These are phyloP conservation scores for Leccinum olivaceopallidum DNA, from an alignment of 768 basidiomycete species.

Conservation along the genomic window DNA sequence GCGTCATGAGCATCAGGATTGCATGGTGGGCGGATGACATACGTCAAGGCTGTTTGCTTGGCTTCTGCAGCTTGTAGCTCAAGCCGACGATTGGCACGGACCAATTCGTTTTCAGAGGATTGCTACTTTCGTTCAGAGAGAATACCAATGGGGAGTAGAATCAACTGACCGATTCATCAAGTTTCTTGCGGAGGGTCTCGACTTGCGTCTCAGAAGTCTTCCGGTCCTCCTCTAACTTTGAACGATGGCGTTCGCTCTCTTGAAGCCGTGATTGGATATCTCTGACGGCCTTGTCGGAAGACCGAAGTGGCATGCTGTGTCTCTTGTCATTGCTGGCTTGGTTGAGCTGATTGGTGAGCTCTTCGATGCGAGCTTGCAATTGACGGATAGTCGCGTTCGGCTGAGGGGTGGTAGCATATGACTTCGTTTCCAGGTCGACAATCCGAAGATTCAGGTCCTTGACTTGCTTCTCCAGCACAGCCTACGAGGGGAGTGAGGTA, in stretches of 20 bases:
- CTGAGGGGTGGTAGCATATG: slow-evolving; percentile 65
- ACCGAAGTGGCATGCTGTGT: slow-evolving; percentile 35
- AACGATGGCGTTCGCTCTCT: slow-evolving; percentile 63
- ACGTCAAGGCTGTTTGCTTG: slow-evolving; percentile 71
- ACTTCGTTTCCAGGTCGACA: slow-evolving; percentile 79
- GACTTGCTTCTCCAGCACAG: slow-evolving; percentile 79
- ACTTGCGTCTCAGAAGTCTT: slow-evolving; percentile 60
- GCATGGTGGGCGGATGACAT: slow-evolving; percentile 24
- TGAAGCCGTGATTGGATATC: slow-evolving; percentile 55
- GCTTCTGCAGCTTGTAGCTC: slow-evolving; percentile 76
- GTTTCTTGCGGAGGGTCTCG: slow-evolving; percentile 51
- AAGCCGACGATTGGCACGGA: slow-evolving; percentile 70
- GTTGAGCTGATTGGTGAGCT: slow-evolving; percentile 51
- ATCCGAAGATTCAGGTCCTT: slow-evolving; percentile 84
- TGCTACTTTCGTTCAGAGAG: slow-evolving; percentile 45
- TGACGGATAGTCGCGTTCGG: slow-evolving; percentile 56
- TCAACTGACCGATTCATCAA: slow-evolving; percentile 61
- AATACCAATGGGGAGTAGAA: not conserved
- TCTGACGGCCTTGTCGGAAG: slow-evolving; percentile 48
- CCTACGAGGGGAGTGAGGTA: slow-evolving; percentile 42
- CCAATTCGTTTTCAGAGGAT: slow-evolving; percentile 66
- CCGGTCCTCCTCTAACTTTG: slow-evolving; percentile 66
- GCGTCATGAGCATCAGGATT: slow-evolving; percentile 5
- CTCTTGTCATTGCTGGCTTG: slow-evolving; percentile 44
- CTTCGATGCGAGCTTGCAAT: slow-evolving; percentile 70